Percentiles rank a stretch among this genome's conserved stretches.
phyloP scores from a whole-genome alignment of 2,329 filamentous ascomycete genomes.

The Plectosphaerella plurivora region DNA sequence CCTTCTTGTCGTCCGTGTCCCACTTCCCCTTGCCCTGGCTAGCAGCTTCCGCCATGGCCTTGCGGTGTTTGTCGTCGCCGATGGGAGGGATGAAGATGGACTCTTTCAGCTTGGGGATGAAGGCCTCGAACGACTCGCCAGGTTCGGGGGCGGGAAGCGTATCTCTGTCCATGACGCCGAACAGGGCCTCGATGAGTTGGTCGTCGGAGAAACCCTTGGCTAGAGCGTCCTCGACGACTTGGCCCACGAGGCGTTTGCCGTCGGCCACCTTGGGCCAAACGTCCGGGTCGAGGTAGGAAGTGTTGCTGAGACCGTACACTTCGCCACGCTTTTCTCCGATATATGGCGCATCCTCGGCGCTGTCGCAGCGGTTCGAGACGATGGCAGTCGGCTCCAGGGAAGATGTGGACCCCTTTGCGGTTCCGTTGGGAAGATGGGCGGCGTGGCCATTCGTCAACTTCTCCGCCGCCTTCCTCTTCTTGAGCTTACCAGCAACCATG shows the following conservation, averaged over 20 bases:
- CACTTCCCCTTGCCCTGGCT: constrained; percentile 31
- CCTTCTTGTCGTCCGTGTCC: constrained; percentile 31
- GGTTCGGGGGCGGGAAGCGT: constrained; percentile 42
- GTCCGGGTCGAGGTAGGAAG: constrained; percentile 46
- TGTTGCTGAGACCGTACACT: constrained; percentile 60
- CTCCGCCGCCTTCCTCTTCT: constrained; percentile 22
- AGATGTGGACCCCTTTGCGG: constrained; percentile 1
- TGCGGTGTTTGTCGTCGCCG: constrained; percentile 40
- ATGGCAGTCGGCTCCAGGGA: constrained; percentile 51
- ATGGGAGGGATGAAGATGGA: constrained; percentile 60
- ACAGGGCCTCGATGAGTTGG: constrained; percentile 45
- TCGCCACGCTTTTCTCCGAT: constrained; percentile 47
- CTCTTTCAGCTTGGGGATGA: constrained; percentile 48
- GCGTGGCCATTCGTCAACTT: constrained; percentile 10
- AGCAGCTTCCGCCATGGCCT: constrained; percentile 38
- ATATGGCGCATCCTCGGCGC: constrained; percentile 51
- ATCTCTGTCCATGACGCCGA: constrained; percentile 51
- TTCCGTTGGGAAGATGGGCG: background rate
- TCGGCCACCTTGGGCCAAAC: constrained; percentile 58
- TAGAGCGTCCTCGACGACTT: constrained; percentile 35
- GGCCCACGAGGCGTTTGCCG: constrained; percentile 42
- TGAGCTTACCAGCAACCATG: constrained; percentile 59
- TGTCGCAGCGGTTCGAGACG: constrained; percentile 55
- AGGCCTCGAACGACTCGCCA: constrained; percentile 45
- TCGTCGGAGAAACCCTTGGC: constrained; percentile 35